Base-by-base conservation (phyloP, 169 alveolate genomes). In the Ichthyophthirius multifiliis region DNA sequence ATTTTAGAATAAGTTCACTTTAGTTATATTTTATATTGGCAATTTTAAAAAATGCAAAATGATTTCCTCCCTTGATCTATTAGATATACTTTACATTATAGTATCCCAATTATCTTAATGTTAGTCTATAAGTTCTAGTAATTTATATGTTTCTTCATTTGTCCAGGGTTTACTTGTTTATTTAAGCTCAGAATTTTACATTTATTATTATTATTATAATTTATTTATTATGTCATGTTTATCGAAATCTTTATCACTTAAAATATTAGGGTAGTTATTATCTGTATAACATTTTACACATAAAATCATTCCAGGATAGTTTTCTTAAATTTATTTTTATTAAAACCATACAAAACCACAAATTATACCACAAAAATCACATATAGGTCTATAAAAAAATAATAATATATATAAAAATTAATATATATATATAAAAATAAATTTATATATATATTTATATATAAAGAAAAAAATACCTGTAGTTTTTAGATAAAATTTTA, bases 281-380 rank as follows among this genome's bases (percentile, higher is more conserved):
- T 81, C 71, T 18, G 86, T 35, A 23, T 32, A 81, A 62, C 86
- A 81, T 18, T 81, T 81, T 15, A 73, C 39, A 41, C 86, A 81
- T 35, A 81, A 45, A 43, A 30, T 65, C 55, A 75, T 82, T 45
- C 80, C 80, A 6, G 47, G 43, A 18, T 62, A 1, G 35, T 65
- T 77, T 30, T 76, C 80, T 35, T 76, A 74, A 0, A 31, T 48
- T 15, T 74, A 43, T 65, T 81, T 88, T 62, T 89, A 75, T 18
- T 81, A 65, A 75, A 87, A 93, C 97, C 97, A 93, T 20, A 75
- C 82, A 75, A 93, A 82, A 27, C 94, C 95, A 80, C 97, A 93
- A 71, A 84, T 43, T 5, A 90, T 83, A n/a, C 88, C 91, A 67
- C 97, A 93, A 67, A 82, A 89, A 76, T 84, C 90, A 65, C 97